phyloP scores from a whole-genome alignment of 805 yeast genomes.

The Brettanomyces bruxellensis region DNA sequence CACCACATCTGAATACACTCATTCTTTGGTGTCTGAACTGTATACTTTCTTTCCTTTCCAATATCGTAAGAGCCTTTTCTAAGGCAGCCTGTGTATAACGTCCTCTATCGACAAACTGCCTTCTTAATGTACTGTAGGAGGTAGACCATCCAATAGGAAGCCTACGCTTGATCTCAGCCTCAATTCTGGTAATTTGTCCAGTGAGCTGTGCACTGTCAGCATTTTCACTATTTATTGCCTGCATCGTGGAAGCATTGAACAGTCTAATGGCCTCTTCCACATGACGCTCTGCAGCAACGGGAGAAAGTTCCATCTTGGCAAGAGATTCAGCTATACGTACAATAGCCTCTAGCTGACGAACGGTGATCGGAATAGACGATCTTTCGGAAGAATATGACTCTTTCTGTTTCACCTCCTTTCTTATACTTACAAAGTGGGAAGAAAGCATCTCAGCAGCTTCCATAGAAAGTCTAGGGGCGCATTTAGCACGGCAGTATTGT shows the following conservation, averaged over 20 bases:
- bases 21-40: constrained; percentile 83
- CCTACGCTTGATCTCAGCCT: constrained; percentile 78
- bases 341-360: constrained; percentile 96
- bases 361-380: constrained; percentile 93
- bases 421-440: constrained; percentile 84
- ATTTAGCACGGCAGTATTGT: constrained; percentile 78
- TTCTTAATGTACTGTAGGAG: constrained; percentile 69
- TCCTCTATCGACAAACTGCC: constrained; percentile 64
- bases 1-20: constrained; percentile 68
- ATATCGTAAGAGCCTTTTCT: constrained; percentile 69
- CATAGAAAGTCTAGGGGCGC: constrained; percentile 87
- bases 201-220: constrained; percentile 49
- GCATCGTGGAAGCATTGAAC: constrained; percentile 96
- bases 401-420: constrained; percentile 71
- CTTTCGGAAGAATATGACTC: constrained; percentile 80
- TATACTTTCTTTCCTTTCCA: constrained; percentile 83
- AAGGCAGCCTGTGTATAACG: constrained; percentile 60
- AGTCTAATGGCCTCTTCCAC: constrained; percentile 93
- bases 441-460: constrained; percentile 87
- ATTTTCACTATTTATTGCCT: constrained; percentile 53
- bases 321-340: constrained; percentile 90
- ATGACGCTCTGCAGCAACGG: constrained; percentile 80
- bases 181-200: constrained; percentile 69
- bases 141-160: constrained; percentile 97
- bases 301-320: constrained; percentile 76